A percentile compares a stretch with the other conserved stretches of the same genome.
These are phyloP conservation scores for Aspergillus persii DNA, from an alignment of 2,329 filamentous ascomycete species.

Conservation along the genomic window DNA sequence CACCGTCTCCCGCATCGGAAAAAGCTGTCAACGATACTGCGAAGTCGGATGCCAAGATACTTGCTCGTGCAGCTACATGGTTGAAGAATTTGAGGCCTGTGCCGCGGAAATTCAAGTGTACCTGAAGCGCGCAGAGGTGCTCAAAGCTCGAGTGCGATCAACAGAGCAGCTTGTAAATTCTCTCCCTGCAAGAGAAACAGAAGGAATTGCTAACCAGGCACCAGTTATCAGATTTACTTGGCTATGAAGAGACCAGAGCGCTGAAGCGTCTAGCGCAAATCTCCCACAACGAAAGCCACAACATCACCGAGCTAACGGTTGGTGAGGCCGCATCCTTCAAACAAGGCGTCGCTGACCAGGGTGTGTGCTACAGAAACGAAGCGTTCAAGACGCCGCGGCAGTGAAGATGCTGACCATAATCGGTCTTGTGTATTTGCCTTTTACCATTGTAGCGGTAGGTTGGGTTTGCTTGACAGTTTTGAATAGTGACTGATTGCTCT, in stretches of 20 bases:
- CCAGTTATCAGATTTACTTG: constrained; percentile 8
- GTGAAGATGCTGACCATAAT: constrained; percentile 15
- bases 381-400: constrained; percentile 8
- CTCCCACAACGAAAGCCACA: constrained; percentile 3
- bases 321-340: not conserved
- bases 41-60: not conserved
- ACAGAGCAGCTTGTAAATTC: constrained; percentile 8
- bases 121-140: constrained; percentile 9
- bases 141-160: constrained; percentile 10
- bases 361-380: constrained; percentile 1
- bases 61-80: constrained; percentile 1
- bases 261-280: constrained; percentile 5
- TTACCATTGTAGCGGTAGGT: constrained; percentile 14
- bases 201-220: not conserved
- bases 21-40: constrained; percentile 7
- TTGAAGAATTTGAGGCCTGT: constrained; percentile 9
- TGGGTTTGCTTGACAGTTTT: too few species aligned
- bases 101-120: constrained; percentile 3
- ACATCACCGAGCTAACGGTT: constrained; percentile 10
- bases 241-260: constrained; percentile 9
- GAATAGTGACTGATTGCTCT: not conserved
- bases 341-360: not conserved
- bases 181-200: too few species aligned
- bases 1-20: constrained; percentile 5
- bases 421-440: constrained; percentile 11